Evolutionary conservation across 495 filamentous ascomycete genomes (phyloP).

Genomic region (Neurospora cerealis): DNA sequence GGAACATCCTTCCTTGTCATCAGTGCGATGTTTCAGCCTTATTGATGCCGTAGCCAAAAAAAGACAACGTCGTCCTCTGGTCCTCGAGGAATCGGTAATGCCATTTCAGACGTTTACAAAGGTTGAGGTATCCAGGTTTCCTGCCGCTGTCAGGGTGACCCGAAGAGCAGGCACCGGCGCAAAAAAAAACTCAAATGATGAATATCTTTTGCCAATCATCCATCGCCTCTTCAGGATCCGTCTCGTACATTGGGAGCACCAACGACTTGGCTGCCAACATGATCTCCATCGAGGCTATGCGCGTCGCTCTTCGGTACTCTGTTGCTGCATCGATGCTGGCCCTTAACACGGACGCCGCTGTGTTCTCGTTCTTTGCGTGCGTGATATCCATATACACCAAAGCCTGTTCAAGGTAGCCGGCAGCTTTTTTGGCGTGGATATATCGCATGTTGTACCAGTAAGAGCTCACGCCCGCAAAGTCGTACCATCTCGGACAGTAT

Average conservation of each 20-base stretch:
- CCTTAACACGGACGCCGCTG: neutral
- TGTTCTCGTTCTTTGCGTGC: neutral
- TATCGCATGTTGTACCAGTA: neutral
- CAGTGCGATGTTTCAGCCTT: neutral
- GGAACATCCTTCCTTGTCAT: neutral
- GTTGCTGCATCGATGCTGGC: neutral
- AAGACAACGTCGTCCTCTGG: neutral
- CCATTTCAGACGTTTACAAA: neutral
- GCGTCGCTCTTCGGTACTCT: neutral
- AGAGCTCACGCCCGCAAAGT: neutral
- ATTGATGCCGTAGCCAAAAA: neutral
- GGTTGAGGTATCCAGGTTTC: neutral
- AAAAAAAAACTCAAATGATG: neutral
- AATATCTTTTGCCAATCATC: neutral
- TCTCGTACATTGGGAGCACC: neutral
- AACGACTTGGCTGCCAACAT: neutral
- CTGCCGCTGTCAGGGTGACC: neutral
- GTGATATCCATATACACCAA: neutral
- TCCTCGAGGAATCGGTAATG: neutral
- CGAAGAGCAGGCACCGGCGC: neutral
- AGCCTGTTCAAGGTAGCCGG: neutral
- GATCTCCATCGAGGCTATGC: neutral
- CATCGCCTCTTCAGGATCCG: neutral
- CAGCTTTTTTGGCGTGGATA: neutral
- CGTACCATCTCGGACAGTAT: neutral